phyloP scores from a whole-genome alignment of 2,329 filamentous ascomycete species.

The Cladorrhinum sp. region DNA sequence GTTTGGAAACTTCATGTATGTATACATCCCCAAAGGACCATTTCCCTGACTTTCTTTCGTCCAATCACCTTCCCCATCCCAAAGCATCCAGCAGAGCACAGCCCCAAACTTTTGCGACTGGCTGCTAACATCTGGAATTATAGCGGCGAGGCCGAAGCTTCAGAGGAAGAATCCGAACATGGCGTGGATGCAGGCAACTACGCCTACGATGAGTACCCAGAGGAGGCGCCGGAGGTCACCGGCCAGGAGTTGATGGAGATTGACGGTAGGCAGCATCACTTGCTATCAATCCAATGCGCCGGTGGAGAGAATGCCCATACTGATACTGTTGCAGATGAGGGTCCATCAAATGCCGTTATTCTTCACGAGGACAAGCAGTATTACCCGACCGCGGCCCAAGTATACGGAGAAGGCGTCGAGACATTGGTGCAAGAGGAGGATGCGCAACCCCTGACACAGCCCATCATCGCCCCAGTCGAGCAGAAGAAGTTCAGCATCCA shows the following conservation, averaged over 20 bases:
- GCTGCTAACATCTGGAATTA: conserved; percentile 11
- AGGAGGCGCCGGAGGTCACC: conserved; percentile 59
- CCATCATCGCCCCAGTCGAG: conserved; percentile 89
- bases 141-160: conserved; percentile 73
- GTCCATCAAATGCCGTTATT: conserved; percentile 93
- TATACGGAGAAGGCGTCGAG: conserved; percentile 92
- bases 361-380: conserved; percentile 99
- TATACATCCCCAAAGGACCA: neutral
- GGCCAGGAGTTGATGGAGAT: conserved; percentile 92
- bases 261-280: conserved; percentile 56
- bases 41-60: neutral
- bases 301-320: conserved; percentile 9
- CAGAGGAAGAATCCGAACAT: conserved; percentile 80
- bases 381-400: conserved; percentile 94
- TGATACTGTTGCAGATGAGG: conserved; percentile 56
- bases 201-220: conserved; percentile 71
- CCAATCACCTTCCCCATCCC: neutral
- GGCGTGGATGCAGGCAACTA: conserved; percentile 73
- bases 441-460: conserved; percentile 84
- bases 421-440: conserved; percentile 96
- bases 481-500: conserved; percentile 96
- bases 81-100: neutral
- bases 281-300: neutral
- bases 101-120: neutral
- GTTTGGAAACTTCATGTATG: conserved; percentile 32